phyloP scores from a whole-genome alignment of 176 grass and related monocot species.

The Oryza rufipogon region DNA sequence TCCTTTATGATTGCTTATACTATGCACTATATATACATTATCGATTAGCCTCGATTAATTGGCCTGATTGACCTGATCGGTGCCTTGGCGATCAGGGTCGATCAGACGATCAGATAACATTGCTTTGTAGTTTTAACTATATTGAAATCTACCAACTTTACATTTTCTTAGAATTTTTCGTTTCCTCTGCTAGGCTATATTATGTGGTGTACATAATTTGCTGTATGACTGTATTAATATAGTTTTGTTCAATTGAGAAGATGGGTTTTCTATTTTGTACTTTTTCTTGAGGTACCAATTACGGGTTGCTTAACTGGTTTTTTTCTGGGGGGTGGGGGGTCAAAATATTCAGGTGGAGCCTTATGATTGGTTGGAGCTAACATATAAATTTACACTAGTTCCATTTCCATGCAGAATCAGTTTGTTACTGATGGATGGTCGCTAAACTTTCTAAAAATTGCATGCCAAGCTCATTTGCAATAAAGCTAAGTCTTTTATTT shows the following conservation, averaged over 20 bases:
- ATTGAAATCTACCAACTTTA: neutral
- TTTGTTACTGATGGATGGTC: neutral
- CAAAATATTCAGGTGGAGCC: neutral
- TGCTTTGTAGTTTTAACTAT: neutral
- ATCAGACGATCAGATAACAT: no score
- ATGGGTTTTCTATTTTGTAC: neutral
- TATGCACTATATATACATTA: no score
- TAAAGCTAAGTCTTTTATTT: neutral
- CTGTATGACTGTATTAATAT: neutral
- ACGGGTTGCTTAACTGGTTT: neutral
- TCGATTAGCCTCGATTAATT: no score
- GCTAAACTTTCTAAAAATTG: neutral
- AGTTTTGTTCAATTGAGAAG: neutral
- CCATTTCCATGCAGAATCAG: neutral
- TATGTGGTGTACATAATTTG: neutral
- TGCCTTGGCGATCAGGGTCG: no score
- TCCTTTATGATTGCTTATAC: no score
- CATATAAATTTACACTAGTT: neutral
- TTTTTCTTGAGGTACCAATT: slow-evolving; percentile 7
- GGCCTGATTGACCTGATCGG: no score
- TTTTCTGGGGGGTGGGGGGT: no score
- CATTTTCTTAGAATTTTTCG: neutral
- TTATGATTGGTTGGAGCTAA: slow-evolving; percentile 5
- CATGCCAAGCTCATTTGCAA: neutral
- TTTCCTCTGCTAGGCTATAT: neutral